A percentile compares a stretch with the other conserved stretches of the same genome.
phyloP scores from a whole-genome alignment of 1,139 yeast genomes.

The Sugiyamaella neomexicana region DNA sequence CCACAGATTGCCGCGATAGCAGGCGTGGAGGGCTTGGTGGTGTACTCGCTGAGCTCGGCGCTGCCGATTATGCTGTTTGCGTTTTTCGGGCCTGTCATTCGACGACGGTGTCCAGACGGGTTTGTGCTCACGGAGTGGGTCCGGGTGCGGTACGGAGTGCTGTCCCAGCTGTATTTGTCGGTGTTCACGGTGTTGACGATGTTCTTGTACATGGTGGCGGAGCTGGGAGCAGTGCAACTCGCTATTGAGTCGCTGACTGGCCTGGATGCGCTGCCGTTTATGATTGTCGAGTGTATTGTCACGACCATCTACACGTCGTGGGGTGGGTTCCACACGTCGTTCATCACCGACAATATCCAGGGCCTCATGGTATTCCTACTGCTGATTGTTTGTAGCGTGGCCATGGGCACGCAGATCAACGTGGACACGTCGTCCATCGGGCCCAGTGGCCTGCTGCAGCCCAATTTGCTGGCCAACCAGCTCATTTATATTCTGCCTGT shows the following conservation, averaged over 20 bases:
- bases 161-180: constrained; percentile 72
- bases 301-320: constrained; percentile 83
- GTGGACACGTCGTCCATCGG: constrained; percentile 65
- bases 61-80: constrained; percentile 84
- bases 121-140: constrained; percentile 97
- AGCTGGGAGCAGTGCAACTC: constrained; percentile 72
- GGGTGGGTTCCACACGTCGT: constrained; percentile 90
- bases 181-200: constrained; percentile 82
- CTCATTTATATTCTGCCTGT: constrained; percentile 77
- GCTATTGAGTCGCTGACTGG: constrained; percentile 81
- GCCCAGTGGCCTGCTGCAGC: constrained; percentile 63
- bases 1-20: constrained; percentile 83
- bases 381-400: constrained; percentile 69
- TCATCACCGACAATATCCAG: constrained; percentile 84
- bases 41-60: constrained; percentile 79
- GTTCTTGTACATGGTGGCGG: constrained; percentile 86
- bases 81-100: constrained; percentile 73
- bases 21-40: constrained; percentile 85
- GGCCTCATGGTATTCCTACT: constrained; percentile 70
- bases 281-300: constrained; percentile 83
- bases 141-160: constrained; percentile 69
- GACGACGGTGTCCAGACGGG: constrained; percentile 82
- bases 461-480: constrained; percentile 83
- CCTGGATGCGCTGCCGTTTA: constrained; percentile 73
- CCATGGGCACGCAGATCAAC: constrained; percentile 75